These are phyloP conservation scores for Aphanomyces stellatus DNA, from an alignment of 352 stramenopile species.

Conservation along the genomic window DNA sequence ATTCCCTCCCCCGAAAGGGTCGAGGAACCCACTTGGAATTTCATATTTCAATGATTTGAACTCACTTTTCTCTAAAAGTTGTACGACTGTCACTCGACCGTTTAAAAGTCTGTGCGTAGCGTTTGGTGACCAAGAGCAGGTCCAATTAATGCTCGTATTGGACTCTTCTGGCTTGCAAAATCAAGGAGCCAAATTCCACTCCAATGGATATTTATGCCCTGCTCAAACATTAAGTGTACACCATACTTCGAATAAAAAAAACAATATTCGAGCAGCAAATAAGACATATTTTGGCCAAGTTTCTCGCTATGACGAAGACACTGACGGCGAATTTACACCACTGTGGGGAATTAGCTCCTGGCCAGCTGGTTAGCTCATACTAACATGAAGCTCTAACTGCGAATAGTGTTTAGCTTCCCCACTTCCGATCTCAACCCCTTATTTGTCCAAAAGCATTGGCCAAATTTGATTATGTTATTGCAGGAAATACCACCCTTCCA, in stretches of 20 bases:
- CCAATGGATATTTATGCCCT: constrained; percentile 8
- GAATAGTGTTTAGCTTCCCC: constrained; percentile 68
- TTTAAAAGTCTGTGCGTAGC: neutral
- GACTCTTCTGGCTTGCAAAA: neutral
- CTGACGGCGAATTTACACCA: constrained; percentile 66
- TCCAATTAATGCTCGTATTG: neutral
- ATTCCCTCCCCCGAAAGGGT: neutral
- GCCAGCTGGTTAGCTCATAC: constrained; percentile 30
- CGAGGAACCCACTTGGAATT: neutral
- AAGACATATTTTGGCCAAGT: constrained; percentile 21
- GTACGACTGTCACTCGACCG: neutral
- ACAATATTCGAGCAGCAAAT: constrained; percentile 13
- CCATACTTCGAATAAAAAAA: neutral
- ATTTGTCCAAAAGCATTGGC: constrained; percentile 50
- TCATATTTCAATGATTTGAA: neutral
- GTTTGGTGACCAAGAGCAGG: neutral
- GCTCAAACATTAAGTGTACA: neutral
- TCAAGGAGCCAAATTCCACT: neutral
- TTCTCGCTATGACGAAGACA: constrained; percentile 34
- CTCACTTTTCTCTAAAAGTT: neutral
- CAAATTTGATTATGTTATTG: constrained; percentile 81
- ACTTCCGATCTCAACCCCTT: constrained; percentile 38
- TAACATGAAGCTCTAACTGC: neutral
- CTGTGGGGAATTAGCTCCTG: constrained; percentile 71
- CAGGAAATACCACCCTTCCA: constrained; percentile 57